phyloP scores from a whole-genome alignment of 768 basidiomycete species.

The Lepiota venenata region DNA sequence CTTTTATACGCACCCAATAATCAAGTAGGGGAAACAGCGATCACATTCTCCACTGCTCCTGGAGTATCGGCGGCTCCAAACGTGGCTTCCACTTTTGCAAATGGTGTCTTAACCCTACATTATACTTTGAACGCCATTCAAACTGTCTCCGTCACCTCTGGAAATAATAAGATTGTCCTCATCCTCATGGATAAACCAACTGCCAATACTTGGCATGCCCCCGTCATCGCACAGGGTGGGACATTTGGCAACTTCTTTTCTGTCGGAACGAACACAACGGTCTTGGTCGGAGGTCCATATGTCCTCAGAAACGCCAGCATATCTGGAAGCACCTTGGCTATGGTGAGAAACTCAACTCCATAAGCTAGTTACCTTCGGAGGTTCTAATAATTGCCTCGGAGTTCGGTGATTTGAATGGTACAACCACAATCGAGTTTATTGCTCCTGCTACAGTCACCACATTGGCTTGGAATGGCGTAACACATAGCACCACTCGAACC shows the following conservation, averaged over 20 bases:
- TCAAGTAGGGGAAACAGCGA: slow-evolving; percentile 52
- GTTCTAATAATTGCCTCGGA: slow-evolving; percentile 15
- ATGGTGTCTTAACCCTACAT: slow-evolving; percentile 40
- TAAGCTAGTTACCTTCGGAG: neutral
- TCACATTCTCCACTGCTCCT: slow-evolving; percentile 20
- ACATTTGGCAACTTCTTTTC: slow-evolving; percentile 64
- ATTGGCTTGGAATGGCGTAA: slow-evolving; percentile 39
- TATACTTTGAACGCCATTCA: slow-evolving; percentile 35
- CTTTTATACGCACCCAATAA: slow-evolving; percentile 53
- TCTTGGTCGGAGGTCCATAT: slow-evolving; percentile 67
- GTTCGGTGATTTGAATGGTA: slow-evolving; percentile 49
- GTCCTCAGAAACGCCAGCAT: slow-evolving; percentile 56
- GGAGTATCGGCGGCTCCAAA: slow-evolving; percentile 24
- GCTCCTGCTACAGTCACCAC: slow-evolving; percentile 32
- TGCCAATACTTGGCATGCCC: slow-evolving; percentile 74
- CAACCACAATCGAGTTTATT: slow-evolving; percentile 40
- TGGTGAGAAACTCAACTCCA: slow-evolving; percentile 24
- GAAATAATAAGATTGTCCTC: slow-evolving; percentile 35
- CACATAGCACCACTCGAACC: slow-evolving; percentile 22
- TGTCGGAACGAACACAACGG: slow-evolving; percentile 65
- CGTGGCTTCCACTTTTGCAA: slow-evolving; percentile 28
- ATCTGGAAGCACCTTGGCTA: slow-evolving; percentile 44
- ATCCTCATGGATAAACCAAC: slow-evolving; percentile 64
- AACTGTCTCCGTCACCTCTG: slow-evolving; percentile 25
- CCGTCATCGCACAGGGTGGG: slow-evolving; percentile 46